Evolutionary conservation across 1,284 basidiomycete genomes (phyloP).

Genomic region (Tetrapyrgos nigripes): DNA sequence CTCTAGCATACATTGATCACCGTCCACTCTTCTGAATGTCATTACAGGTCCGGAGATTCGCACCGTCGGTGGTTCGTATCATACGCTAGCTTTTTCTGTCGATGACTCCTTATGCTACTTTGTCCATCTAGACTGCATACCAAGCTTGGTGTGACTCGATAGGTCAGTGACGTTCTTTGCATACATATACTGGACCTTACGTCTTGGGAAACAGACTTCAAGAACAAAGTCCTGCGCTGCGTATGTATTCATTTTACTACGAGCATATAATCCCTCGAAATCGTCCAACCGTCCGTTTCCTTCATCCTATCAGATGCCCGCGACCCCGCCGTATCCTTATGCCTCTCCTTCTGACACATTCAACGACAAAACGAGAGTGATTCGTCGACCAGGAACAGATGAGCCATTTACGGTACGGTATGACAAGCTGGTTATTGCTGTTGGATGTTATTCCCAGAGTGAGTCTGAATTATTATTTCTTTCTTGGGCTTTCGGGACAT

Average conservation of each 20-base stretch:
- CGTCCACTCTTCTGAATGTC: constrained; percentile 25
- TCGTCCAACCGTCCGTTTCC: background rate
- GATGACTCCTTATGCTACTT: background rate
- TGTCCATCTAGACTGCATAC: constrained; percentile 56
- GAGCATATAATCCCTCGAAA: too few relatives aligned
- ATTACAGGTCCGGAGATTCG: constrained; percentile 57
- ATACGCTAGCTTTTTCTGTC: background rate
- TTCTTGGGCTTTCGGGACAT: too few relatives aligned
- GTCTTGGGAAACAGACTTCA: constrained; percentile 59
- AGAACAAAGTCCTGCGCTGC: constrained; percentile 63
- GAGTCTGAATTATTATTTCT: background rate
- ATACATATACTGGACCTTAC: too few relatives aligned
- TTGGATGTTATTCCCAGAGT: constrained; percentile 88
- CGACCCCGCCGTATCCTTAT: constrained; percentile 51
- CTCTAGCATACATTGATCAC: background rate
- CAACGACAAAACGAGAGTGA: background rate
- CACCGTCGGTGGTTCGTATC: constrained; percentile 57
- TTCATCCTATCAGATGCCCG: constrained; percentile 52
- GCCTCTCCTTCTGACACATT: constrained; percentile 23
- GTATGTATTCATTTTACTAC: constrained; percentile 40
- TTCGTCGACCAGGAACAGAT: constrained; percentile 10
- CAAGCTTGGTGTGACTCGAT: constrained; percentile 79
- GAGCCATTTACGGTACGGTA: constrained; percentile 63
- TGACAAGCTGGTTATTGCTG: constrained; percentile 86
- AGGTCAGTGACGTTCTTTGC: constrained; percentile 38